Conservation (phyloP, 177 flowering plant species). For the Vitis hybrid region DNA sequence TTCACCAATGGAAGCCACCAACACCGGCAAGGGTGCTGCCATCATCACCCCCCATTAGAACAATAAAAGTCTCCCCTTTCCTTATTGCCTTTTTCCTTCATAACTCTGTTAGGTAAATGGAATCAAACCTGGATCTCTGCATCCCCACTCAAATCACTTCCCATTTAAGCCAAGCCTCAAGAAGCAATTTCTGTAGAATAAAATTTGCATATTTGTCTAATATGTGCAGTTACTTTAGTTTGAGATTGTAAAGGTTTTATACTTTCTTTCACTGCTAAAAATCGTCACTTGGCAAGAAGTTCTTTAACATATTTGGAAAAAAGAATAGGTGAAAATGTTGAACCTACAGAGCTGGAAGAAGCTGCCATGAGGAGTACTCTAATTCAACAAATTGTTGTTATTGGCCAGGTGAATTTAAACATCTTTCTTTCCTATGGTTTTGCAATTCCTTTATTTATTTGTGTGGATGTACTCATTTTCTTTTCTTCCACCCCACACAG, state of each 20-base stretch:
- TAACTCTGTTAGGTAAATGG: too few species aligned
- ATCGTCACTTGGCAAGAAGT: too few species aligned
- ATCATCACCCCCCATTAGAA: too few species aligned
- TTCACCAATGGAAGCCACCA: too few species aligned
- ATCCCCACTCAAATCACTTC: too few species aligned
- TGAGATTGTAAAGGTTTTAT: neutral
- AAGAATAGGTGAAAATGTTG: conserved; percentile 86
- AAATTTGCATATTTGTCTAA: neutral
- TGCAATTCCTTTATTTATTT: neutral
- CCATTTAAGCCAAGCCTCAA: too few species aligned
- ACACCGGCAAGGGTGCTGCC: too few species aligned
- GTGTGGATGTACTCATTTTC: conserved; percentile 1
- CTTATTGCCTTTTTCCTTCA: too few species aligned
- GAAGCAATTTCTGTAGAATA: neutral
- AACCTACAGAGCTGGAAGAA: conserved; percentile 84
- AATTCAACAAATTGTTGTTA: conserved; percentile 85
- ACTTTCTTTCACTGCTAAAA: too few species aligned
- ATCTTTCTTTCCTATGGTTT: neutral
- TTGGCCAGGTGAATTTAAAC: conserved; percentile 77
- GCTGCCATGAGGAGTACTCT: conserved; percentile 80
- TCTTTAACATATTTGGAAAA: neutral
- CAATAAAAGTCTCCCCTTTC: too few species aligned
- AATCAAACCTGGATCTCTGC: too few species aligned
- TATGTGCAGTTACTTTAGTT: neutral
- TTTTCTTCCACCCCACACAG: conserved; percentile 35